These are phyloP conservation scores for Cnidoscolus chayamansa DNA, from an alignment of 441 rosid genomes.

Conservation along the genomic window DNA sequence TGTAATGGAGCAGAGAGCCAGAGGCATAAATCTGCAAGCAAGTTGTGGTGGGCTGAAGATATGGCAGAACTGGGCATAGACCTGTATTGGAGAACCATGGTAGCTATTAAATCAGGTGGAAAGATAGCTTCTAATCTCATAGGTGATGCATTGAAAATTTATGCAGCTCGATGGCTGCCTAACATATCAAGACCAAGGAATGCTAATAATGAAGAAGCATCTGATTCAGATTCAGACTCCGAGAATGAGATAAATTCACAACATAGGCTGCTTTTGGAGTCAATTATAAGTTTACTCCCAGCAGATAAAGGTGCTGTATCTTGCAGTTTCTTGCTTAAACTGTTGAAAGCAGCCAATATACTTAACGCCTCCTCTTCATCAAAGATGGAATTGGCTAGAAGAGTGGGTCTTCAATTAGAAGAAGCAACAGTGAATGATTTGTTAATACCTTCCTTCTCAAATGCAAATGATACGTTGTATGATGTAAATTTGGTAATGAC, in stretches of 20 bases:
- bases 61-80: constrained; percentile 84
- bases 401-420: constrained; percentile 70
- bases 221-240: constrained; percentile 63
- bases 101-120: constrained; percentile 63
- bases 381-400: constrained; percentile 69
- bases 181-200: constrained; percentile 40
- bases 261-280: constrained; percentile 60
- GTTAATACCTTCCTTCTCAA: constrained; percentile 58
- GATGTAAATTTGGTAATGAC: constrained; percentile 72
- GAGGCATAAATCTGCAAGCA: constrained; percentile 60
- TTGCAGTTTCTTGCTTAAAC: constrained; percentile 72
- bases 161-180: constrained; percentile 90
- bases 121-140: constrained; percentile 62
- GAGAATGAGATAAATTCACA: constrained; percentile 45
- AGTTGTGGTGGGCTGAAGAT: constrained; percentile 99
- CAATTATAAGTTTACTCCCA: constrained; percentile 76
- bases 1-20: constrained; percentile 87
- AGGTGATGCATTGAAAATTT: constrained; percentile 90
- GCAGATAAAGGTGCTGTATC: constrained; percentile 80
- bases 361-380: constrained; percentile 67
- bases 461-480: constrained; percentile 45
- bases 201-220: constrained; percentile 33
- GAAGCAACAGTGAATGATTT: constrained; percentile 71
- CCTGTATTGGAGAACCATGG: constrained; percentile 69
- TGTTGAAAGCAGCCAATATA: constrained; percentile 68